phyloP scores from a whole-genome alignment of 2,329 filamentous ascomycete genomes.

The Fusarium mangiferae region DNA sequence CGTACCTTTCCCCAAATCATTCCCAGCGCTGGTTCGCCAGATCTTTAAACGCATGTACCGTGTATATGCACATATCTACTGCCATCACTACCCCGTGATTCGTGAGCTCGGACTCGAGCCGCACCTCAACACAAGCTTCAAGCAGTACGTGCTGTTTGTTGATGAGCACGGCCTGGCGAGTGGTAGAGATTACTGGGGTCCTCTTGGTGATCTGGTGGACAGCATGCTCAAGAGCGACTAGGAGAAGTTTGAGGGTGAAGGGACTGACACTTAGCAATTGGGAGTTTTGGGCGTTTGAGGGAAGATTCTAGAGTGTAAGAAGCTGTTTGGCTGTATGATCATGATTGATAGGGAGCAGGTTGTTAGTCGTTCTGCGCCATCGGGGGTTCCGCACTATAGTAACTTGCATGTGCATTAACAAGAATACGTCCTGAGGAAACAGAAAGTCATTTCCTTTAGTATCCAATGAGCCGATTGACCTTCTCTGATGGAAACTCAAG shows the following conservation, averaged over 20 bases:
- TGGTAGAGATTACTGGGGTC: conserved; percentile 97
- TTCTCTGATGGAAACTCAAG: neutral
- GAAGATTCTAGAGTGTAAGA: conserved; percentile 8
- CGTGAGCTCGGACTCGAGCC: conserved; percentile 95
- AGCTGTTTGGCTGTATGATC: conserved; percentile 35
- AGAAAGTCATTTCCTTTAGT: neutral
- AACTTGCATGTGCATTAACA: neutral
- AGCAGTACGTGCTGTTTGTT: conserved; percentile 98
- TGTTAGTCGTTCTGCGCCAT: conserved; percentile 4
- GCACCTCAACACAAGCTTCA: conserved; percentile 98
- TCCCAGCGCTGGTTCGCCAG: conserved; percentile 87
- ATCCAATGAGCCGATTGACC: neutral
- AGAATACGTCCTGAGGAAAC: neutral
- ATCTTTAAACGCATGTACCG: conserved; percentile 99
- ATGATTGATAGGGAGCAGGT: conserved; percentile 28
- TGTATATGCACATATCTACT: conserved; percentile 99
- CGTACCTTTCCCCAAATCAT: conserved; percentile 93
- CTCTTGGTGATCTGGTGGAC: conserved; percentile 93
- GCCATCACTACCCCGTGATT: conserved; percentile 98
- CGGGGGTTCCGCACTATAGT: neutral
- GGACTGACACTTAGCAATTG: conserved; percentile 14
- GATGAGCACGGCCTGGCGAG: conserved; percentile 94
- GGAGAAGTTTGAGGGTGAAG: conserved; percentile 40
- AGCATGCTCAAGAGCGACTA: conserved; percentile 96
- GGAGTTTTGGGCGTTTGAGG: conserved; percentile 38